Base-by-base conservation (phyloP, 2,329 filamentous ascomycete species). In the Trichoderma sp. region DNA sequence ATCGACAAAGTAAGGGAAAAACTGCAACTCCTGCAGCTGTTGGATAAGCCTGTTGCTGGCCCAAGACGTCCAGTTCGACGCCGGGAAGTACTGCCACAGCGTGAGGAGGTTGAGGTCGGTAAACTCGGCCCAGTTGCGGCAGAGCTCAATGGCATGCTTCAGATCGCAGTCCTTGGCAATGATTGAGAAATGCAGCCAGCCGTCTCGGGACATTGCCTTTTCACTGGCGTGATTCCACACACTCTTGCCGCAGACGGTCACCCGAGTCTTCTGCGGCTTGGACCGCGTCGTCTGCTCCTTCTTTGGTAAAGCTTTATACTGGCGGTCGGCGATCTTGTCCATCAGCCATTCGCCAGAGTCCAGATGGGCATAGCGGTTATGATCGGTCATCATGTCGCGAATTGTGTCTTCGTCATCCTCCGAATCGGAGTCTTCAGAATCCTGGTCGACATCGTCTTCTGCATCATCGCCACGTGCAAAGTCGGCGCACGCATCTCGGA, bases 151-250 rank as follows among this genome's bases (percentile, higher is more conserved):
- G 3, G 72, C 71, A 34, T 74, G 67, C 19, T 72, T 69, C 3
- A 74, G 58, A 9, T 71, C 65, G 14, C 72, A 74, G 19, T 73
- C 72, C 24, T 74, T 74, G 2, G 72, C 72, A 48, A 74, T 69
- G 55, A 73, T 65, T 3, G 71, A 72, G 55, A 74, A 74, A n/a
- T 74, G 72, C 5, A 74, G 67, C 72, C 72, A 74, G 2, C 72
- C 71, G n/a, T 74, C 72, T 58, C 72, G 67, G 1, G 72, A 72
- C 72, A 74, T 74, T 2, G 72, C 69, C 5, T 69, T 72, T 30
- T 73, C 70, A 28, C 72, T 74, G 2, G 72, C 66, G 21, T 74
- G 71, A 28, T 73, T 71, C 71, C 72, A 74, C n/a, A 74, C 71
- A 28, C 63, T 72, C 26, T 71, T 72, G 7, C 71, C 71, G 10